Conservation (phyloP, 176 grass and related monocot species). For the Carex cristatella region DNA sequence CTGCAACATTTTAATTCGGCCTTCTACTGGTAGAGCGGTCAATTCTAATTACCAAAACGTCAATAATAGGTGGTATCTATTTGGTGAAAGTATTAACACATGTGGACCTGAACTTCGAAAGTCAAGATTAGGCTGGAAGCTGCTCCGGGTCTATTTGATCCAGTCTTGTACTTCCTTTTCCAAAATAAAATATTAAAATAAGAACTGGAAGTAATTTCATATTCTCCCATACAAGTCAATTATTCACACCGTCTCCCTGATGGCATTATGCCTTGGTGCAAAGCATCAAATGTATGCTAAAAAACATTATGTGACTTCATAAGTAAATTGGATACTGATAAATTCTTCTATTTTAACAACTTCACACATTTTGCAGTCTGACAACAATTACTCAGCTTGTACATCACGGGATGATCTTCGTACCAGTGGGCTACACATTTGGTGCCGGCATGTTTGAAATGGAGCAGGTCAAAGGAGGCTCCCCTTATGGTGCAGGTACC, state of each 20-base stretch:
- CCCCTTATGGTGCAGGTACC: constrained; percentile 59
- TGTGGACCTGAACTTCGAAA: constrained; percentile 1
- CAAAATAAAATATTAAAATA: neutral
- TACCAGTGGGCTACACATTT: constrained; percentile 75
- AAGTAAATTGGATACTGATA: neutral
- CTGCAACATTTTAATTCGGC: neutral
- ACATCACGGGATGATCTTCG: constrained; percentile 79
- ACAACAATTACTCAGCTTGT: constrained; percentile 62
- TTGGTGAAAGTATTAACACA: neutral
- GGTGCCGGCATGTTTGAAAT: constrained; percentile 71
- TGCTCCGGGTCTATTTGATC: neutral
- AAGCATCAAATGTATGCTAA: neutral
- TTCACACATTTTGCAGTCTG: constrained; percentile 31
- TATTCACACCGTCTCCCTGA: neutral
- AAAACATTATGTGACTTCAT: neutral
- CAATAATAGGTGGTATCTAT: neutral
- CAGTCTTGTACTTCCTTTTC: neutral
- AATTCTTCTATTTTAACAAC: neutral
- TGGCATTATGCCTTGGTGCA: neutral
- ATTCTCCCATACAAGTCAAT: neutral
- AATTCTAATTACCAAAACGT: neutral
- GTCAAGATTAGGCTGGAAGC: neutral
- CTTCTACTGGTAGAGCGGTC: neutral
- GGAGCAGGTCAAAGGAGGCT: constrained; percentile 52
- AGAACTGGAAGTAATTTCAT: neutral